Base-by-base conservation (phyloP, 1,284 basidiomycete species). In the Sphagnurus paluster region DNA sequence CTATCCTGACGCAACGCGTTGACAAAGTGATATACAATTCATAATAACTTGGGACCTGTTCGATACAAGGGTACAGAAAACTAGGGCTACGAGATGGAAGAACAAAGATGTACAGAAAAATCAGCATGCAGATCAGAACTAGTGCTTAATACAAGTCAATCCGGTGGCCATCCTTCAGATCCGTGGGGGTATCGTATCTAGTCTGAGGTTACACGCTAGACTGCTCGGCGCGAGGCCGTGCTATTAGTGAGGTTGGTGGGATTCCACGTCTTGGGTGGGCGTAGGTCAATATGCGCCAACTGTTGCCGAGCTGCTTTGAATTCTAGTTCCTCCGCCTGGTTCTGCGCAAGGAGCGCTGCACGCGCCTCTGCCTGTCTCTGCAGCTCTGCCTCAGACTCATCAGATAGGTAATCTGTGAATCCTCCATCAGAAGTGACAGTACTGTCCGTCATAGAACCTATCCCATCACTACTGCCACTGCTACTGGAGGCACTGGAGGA, bases 371-470 rank as follows among this genome's bases (percentile, higher is more conserved):
- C 87, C 64, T 90, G 87, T 49, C 86, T 74, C 66, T 90, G 87
- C 44, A 90, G 66, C 63, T 90, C 87, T 33, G 82, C 87, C 57
- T 90, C 87, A 11, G 86, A 89, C 64, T 90, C 87, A 59, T 90
- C 87, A 19, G 88, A 90, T 23, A 90, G 66, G 63, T 90, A 90
- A 61, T 90, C 87, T 7, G 87, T 90, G 58, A 90, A 90, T 10
- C 81, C 86, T 7, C 87, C 88, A 56, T 90, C 87, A 9, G 86
- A 88, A 11, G 84, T 88, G 40, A 90, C 75, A 7, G 88, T 90
- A 49, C 79, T 79, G 59, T 86, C 85, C 1, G 77, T 77, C 56
- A 77, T 43, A 6, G 82, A 83, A 45, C 79, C 80, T 30, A 65
- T 56, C 14, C 77, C 73, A 53, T 75, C 75, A 56, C 77, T 76